A percentile compares a stretch with the other conserved stretches of the same genome.
phyloP scores from a whole-genome alignment of 805 yeast species.

The Candida schatavii region DNA sequence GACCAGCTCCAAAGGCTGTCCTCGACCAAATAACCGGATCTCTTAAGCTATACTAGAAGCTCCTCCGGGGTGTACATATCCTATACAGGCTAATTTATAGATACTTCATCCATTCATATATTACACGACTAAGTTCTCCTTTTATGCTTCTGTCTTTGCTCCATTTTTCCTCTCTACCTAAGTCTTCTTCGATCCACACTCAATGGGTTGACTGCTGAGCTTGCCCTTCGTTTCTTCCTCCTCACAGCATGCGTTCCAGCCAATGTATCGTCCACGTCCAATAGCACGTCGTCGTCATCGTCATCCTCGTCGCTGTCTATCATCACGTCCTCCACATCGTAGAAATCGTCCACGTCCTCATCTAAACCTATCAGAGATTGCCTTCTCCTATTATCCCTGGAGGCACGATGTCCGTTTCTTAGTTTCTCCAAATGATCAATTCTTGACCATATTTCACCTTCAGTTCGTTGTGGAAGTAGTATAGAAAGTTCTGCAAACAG shows the following conservation, averaged over 20 bases:
- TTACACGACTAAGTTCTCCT: neutral
- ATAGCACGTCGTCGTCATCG: constrained; percentile 33
- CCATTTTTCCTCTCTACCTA: neutral
- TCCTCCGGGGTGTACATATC: too few relatives aligned
- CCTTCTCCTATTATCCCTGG: constrained; percentile 29
- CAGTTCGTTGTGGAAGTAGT: constrained; percentile 68
- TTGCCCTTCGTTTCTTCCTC: constrained; percentile 36
- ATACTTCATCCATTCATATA: neutral
- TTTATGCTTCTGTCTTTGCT: neutral
- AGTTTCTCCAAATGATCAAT: constrained; percentile 46
- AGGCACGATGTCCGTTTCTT: constrained; percentile 30
- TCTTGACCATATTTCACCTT: constrained; percentile 67
- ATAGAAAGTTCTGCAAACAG: constrained; percentile 72
- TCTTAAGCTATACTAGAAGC: constrained; percentile 72
- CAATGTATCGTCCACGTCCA: constrained; percentile 35
- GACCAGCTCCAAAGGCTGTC: constrained; percentile 87
- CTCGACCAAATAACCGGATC: constrained; percentile 81
- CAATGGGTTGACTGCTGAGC: constrained; percentile 43
- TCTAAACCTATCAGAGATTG: constrained; percentile 41
- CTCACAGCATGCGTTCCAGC: constrained; percentile 16
- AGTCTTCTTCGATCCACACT: constrained; percentile 1
- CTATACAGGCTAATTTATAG: too few relatives aligned
- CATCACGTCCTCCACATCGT: constrained; percentile 35
- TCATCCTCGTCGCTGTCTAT: constrained; percentile 34
- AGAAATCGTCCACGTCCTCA: constrained; percentile 7